Evolutionary conservation across 257 asterid species (phyloP).

Genomic region (Hygrophila difformis): DNA sequence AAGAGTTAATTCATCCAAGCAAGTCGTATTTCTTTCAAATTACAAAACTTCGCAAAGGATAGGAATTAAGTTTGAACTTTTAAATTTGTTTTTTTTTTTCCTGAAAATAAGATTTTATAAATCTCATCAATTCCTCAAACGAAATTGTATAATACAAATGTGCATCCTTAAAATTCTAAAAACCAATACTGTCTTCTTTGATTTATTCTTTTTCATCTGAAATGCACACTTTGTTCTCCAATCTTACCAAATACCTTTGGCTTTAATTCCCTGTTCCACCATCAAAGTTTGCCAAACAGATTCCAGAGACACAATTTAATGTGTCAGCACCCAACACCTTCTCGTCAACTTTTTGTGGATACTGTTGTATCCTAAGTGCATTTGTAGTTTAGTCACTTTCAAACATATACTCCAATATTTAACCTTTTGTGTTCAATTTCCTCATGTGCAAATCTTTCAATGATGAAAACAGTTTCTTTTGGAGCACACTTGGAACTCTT

Average conservation of each 20-base stretch:
- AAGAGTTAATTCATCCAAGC: too few species aligned
- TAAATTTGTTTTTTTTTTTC: background rate
- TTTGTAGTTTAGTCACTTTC: background rate
- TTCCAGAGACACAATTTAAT: background rate
- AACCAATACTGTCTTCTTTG: too few species aligned
- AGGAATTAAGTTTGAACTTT: background rate
- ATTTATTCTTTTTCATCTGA: background rate
- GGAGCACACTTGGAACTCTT: conserved; percentile 3
- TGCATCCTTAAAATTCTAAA: background rate
- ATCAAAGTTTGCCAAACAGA: background rate
- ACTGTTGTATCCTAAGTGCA: background rate
- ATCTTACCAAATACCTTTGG: too few species aligned
- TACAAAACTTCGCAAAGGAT: background rate
- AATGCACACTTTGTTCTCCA: background rate
- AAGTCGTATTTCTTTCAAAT: background rate
- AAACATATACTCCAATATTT: background rate
- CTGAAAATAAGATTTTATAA: background rate
- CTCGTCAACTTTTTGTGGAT: background rate
- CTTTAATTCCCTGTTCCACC: background rate
- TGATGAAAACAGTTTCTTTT: background rate
- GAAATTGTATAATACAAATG: background rate
- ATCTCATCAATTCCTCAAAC: background rate
- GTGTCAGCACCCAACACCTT: too few species aligned
- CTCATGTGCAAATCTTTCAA: background rate
- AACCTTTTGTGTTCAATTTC: background rate